Evolutionary conservation across 169 alveolate genomes (phyloP), one percentile per base, ranked within the genome.

Genomic region (Babesia bovis): DNA sequence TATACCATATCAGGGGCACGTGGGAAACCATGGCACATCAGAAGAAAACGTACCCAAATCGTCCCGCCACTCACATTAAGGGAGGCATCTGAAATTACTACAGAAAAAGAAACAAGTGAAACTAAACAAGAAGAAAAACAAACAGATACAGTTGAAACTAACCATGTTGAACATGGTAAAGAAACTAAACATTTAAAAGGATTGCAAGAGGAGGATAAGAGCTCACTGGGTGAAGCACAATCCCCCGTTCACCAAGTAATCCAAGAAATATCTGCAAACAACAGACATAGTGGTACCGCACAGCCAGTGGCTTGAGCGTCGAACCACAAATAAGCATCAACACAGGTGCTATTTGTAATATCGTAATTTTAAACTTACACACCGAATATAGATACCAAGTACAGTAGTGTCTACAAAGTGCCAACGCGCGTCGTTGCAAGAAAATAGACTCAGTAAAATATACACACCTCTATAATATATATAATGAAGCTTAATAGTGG

Each of bases 61-160:
- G 67, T 67, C 26, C 87, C 87, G 9, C 84, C 84, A 25, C 83
- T 67, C 7, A 44, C 40, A 0, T 36, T 65, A 35, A 41, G 32
- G 35, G 53, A 53, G 1, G 7, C 40, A n/a, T 9, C 45, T 38
- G 45, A 13, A 9, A 13, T 38, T 7, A 13, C 45, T 38, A 38
- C 13, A 7, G 13, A 38, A 13, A 13, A 36, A 15, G 35, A 21
- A 21, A 57, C 33, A 25, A 1, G 25, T 12, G 28, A 13, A 44
- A 13, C 25, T 2, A 44, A 26, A 40, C 0, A 35, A 7, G 28
- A 40, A 26, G 2, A 36, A n/a, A n/a, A 40, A 40, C 49, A 40
- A 40, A 40, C 10, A 36, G 30, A 9, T 15, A 45, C 60, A 0
- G 30, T 33, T 5, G 36, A 63, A 0, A 57, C 61, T 57, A 10